Base-by-base conservation (phyloP, 2,329 filamentous ascomycete genomes). In the Aspergillus oerlinghausenensis region DNA sequence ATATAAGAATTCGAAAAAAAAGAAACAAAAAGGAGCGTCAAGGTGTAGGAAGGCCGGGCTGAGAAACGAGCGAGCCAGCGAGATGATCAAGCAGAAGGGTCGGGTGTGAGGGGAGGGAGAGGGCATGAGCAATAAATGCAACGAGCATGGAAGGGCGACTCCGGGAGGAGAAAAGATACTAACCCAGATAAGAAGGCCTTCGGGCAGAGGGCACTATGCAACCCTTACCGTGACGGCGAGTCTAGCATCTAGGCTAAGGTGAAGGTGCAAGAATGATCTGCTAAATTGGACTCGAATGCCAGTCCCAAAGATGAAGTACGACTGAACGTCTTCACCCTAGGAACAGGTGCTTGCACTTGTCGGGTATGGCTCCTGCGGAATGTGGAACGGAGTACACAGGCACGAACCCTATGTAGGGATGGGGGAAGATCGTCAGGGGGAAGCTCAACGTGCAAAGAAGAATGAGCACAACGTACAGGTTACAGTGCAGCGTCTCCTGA, bases 281-380 rank as follows among this genome's bases (percentile, higher is more conserved):
- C 63, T 67, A 68, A 69, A 68, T 64, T 65, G 60, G 65, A 67
- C 64, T 66, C 64, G 66, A 65, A 73, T 70, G 67, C 71, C 67
- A 72, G 64, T 68, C 62, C 62, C 56, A 69, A 63, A 70, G 69
- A 69, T 71, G 69, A 75, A 78, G 73, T 58, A 76, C 75, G 75
- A 78, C 71, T 73, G 63, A 78, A 78, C 75, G 75, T 73, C 74
- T 78, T 75, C 75, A 74, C 73, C 70, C 67, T 71, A 68, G 65
- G 67, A 69, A 66, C 64, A 58, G 60, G 67, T 68, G 64, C 65
- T 70, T 67, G 61, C 63, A 63, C 60, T 63, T 63, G 60, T 59
- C 60, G 61, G 59, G 56, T 67, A 67, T 67, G 69, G 71, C 66
- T 65, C 64, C 66, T 67, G 66, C 65, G 68, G 72, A 74, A 74